Percentiles rank a stretch among this genome's conserved stretches.
Conservation (phyloP, 495 filamentous ascomycete genomes). For the Rusavskia elegans region DNA sequence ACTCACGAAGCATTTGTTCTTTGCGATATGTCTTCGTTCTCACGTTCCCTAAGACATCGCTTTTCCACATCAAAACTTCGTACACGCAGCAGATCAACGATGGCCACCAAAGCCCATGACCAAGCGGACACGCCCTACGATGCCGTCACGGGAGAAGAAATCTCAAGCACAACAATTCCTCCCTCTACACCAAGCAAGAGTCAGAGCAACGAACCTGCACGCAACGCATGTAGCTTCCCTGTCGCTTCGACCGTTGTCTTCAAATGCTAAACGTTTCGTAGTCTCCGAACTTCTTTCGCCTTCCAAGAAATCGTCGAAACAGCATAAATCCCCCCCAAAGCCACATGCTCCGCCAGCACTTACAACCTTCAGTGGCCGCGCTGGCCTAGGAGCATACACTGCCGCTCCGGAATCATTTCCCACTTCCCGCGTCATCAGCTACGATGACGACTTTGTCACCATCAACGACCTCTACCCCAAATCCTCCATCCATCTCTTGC, state of each 20-base stretch:
- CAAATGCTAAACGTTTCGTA: background rate
- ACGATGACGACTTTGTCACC: constrained; percentile 55
- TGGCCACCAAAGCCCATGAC: too few relatives aligned
- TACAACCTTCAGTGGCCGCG: constrained; percentile 28
- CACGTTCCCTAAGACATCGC: too few relatives aligned
- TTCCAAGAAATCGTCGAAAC: background rate
- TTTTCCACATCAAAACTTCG: too few relatives aligned
- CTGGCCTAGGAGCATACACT: constrained; percentile 59
- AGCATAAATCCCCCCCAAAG: background rate
- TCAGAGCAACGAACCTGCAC: background rate
- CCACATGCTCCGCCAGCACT: constrained; percentile 1
- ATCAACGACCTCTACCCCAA: constrained; percentile 82
- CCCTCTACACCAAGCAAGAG: constrained; percentile 2
- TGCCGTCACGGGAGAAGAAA: constrained; percentile 21
- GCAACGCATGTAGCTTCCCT: constrained; percentile 23
- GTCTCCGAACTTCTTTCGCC: background rate
- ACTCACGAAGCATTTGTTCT: too few relatives aligned
- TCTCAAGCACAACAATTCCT: constrained; percentile 14
- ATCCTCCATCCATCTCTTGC: constrained; percentile 65
- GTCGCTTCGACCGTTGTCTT: background rate
- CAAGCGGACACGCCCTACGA: constrained; percentile 9
- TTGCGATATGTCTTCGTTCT: too few relatives aligned
- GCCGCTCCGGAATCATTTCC: constrained; percentile 49
- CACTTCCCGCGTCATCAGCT: constrained; percentile 44
- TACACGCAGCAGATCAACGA: too few relatives aligned